Evolutionary conservation across 306 rosid species (phyloP), one percentile per base, ranked within the genome.

Genomic region (Inga leiocalycina): DNA sequence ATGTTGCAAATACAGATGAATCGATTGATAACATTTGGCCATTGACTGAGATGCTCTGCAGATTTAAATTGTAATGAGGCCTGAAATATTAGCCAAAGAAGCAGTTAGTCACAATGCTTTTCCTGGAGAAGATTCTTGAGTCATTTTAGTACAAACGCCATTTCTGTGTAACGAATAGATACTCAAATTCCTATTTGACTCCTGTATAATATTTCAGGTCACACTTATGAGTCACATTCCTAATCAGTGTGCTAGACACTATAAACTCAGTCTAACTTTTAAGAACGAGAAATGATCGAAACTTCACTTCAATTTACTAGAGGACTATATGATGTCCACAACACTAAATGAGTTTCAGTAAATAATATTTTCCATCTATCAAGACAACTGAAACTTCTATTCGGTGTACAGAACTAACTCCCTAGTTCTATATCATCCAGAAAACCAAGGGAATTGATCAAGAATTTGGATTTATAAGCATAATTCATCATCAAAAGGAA

Each of bases 61-160:
- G 90, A 88, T 92, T 86, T 87, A 97, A 83, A 84, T 94, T 94
- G 87, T 97, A 97, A 78, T 94, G 99, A 59, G 98, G 95, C 97
- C 99, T 97, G 97, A 81, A 84, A 89, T 82, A 72, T 81, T 74
- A 68, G 69, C 43, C 54, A 80, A 79, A 57, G 64, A 76, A 54
- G 44, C 75, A 75, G 30, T 85, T 59, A 82, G 80, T 71, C 66
- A 77, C 81, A 71, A 77, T 71, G 78, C 54, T 73, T 24, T 51
- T 68, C 46, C 49, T n/a, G 51, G 85, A 61, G 57, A 34, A 11
- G 83, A 48, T 57, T 72, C 75, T 84, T 43, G 76, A 68, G 43
- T 59, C 56, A 76, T 54, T 80, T 64, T 17, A 35, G 61, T 64
- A 62, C n/a, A 71, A 56, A 43, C 59, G 22, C 73, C 68, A 30